These are phyloP conservation scores for Fusarium brevicatenulatum DNA, from an alignment of 2,329 filamentous ascomycete species.

Conservation along the genomic window DNA sequence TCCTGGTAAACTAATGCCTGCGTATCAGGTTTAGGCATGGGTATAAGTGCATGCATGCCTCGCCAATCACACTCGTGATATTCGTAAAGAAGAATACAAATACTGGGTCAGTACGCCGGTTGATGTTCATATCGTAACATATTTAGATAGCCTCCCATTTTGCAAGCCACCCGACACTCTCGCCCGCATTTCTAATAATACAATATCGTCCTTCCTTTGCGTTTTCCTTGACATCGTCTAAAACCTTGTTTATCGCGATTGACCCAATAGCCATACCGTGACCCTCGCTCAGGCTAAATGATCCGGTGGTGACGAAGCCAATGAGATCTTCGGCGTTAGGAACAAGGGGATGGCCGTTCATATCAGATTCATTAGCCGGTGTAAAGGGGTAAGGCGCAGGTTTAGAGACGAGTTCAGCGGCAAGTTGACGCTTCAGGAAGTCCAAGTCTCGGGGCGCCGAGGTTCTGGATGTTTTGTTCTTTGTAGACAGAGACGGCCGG, in stretches of 20 bases:
- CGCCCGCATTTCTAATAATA: slow-evolving; percentile 83
- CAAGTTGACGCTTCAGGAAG: slow-evolving; percentile 57
- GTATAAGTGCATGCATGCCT: background rate
- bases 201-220: slow-evolving; percentile 68
- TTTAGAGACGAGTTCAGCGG: slow-evolving; percentile 58
- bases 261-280: slow-evolving; percentile 79
- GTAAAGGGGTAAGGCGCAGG: slow-evolving; percentile 48
- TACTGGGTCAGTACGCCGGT: background rate
- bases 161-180: slow-evolving; percentile 80
- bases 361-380: slow-evolving; percentile 49
- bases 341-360: slow-evolving; percentile 70
- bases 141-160: slow-evolving; percentile 74
- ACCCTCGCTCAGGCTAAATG: slow-evolving; percentile 82
- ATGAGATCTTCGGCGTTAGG: slow-evolving; percentile 81
- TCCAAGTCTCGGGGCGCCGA: slow-evolving; percentile 46
- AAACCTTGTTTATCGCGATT: slow-evolving; percentile 69
- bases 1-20: background rate
- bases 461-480: slow-evolving; percentile 15
- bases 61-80: background rate
- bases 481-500: slow-evolving; percentile 34
- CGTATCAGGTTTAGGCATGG: background rate
- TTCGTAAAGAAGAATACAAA: background rate
- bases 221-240: slow-evolving; percentile 48
- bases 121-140: background rate
- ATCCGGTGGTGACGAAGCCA: slow-evolving; percentile 89